Evolutionary conservation across 805 yeast species (phyloP).

Genomic region (Wickerhamomyces tratensis): DNA sequence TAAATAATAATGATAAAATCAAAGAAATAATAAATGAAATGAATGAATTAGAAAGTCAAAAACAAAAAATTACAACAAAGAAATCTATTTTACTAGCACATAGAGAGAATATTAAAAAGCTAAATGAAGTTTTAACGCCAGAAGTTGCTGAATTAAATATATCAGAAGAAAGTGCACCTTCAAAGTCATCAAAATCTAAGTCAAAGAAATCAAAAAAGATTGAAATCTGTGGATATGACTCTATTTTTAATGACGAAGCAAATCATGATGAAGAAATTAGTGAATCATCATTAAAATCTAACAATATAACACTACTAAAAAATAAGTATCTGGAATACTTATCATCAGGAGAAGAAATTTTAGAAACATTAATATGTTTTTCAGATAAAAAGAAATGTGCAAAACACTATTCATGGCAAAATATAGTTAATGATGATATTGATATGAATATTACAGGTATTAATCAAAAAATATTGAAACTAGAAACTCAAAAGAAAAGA

Average conservation of each 20-base stretch:
- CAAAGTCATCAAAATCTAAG: neutral
- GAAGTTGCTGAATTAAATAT: neutral
- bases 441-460: conserved; percentile 22
- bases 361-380: conserved; percentile 28
- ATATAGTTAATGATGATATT: conserved; percentile 25
- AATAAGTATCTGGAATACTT: conserved; percentile 1
- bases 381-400: conserved; percentile 46
- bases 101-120: conserved; percentile 15
- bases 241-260: conserved; percentile 10
- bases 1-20: conserved; percentile 6
- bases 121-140: conserved; percentile 15
- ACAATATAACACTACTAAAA: conserved; percentile 4
- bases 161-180: neutral
- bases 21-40: conserved; percentile 1
- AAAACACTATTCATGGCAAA: conserved; percentile 43
- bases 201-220: conserved; percentile 23
- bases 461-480: conserved; percentile 8
- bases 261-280: too few species aligned
- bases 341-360: conserved; percentile 3
- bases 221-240: conserved; percentile 48
- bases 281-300: conserved; percentile 6
- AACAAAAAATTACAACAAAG: conserved; percentile 4
- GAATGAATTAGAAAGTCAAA: neutral
- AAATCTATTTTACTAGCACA: conserved; percentile 12
- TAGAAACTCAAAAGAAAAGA: conserved; percentile 19